Base-by-base conservation (phyloP, 169 alveolate species). In the Condylostoma magnum region DNA sequence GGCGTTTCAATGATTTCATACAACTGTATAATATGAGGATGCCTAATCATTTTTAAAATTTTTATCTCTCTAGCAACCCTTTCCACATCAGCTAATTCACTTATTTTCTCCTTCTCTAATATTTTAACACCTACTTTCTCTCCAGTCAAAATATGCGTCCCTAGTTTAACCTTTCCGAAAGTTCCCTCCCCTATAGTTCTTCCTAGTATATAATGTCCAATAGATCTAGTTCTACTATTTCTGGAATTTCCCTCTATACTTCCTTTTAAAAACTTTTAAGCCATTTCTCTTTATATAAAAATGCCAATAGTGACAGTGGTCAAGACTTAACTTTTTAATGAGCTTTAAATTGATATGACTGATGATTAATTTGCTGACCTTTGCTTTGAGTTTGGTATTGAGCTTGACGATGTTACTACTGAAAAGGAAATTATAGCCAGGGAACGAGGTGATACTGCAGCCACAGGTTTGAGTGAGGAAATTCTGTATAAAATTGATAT, bases 371-470 rank as follows among this genome's bases (percentile, higher is more conserved):
- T 97, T 75, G 96, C 82, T 38, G 90, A 91, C 57, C 93, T 98
- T 2, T 97, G 99, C 82, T 98, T 98, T 84, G 96, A 93, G 75
- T 98, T 94, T 75, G 99, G 99, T 30, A 52, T 98, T 15, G 99
- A 98, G 71, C 80, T 96, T 38, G 99, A 97, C 76, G 98, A 94
- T 33, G 87, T 93, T 48, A 95, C 91, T 48, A 43, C 82, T 27
- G 95, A 94, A 80, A 77, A 80, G 71, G 90, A 89, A 50, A 51
- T 69, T 50, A 63, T 57, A 27, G 72, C 48, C 41, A 43, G 88
- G 60, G 92, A 78, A 44, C 90, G 89, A 53, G 96, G 95, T 38
- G 69, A 85, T 69, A 87, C 82, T 48, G 69, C 92, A 46, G 95
- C 95, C 10, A 63, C 69, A 28, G 82, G 77, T 70, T 85, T 79